A percentile compares a stretch with the other conserved stretches of the same genome.
Conservation (phyloP, 805 yeast species). For the Hanseniaspora clermontiae region DNA sequence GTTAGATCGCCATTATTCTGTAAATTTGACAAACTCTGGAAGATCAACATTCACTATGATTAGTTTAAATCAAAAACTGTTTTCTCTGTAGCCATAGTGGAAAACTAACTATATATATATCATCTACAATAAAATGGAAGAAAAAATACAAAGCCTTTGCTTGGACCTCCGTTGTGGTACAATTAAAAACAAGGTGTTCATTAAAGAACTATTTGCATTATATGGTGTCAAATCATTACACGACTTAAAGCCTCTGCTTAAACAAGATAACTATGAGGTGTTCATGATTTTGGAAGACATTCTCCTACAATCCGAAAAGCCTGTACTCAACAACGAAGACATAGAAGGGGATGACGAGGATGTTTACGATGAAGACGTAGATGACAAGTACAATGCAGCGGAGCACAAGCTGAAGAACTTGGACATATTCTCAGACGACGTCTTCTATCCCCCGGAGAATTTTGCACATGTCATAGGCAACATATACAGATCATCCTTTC, state of each 20-base stretch:
- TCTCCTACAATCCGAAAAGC: neutral
- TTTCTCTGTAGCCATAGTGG: no score
- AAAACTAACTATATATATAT: no score
- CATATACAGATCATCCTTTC: constrained; percentile 82
- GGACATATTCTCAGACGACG: constrained; percentile 13
- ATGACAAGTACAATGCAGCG: constrained; percentile 19
- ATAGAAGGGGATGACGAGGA: constrained; percentile 8
- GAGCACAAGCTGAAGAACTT: constrained; percentile 19
- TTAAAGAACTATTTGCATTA: neutral
- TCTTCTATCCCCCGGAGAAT: constrained; percentile 65
- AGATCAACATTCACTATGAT: no score
- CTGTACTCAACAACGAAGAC: neutral
- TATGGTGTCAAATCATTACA: neutral
- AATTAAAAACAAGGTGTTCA: constrained; percentile 1
- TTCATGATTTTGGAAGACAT: neutral
- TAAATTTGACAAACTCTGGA: no score
- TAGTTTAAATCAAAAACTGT: no score
- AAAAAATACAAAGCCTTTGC: neutral
- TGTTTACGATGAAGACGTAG: constrained; percentile 20
- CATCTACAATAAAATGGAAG: neutral
- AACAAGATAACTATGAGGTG: neutral
- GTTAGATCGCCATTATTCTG: no score
- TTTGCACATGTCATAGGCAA: constrained; percentile 69
- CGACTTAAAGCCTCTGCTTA: neutral
- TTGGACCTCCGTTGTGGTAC: neutral